phyloP scores from a whole-genome alignment of 1,284 basidiomycete genomes.

The Ceratobasidium sp. region DNA sequence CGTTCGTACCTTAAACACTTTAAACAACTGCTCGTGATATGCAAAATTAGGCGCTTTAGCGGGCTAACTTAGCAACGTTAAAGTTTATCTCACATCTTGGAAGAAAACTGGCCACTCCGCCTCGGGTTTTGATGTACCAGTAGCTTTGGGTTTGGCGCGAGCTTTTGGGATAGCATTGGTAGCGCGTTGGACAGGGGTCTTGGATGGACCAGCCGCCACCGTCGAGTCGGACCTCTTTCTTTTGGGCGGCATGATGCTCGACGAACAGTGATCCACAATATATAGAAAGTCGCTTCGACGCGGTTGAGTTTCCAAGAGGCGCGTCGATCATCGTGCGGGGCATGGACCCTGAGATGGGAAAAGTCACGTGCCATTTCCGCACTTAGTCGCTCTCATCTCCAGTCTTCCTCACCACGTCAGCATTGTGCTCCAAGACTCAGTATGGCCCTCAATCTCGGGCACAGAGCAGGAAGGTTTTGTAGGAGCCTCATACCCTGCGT shows the following conservation, averaged over 20 bases:
- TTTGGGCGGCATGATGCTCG: slow-evolving; percentile 38
- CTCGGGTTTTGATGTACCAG: slow-evolving; percentile 16
- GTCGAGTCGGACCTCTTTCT: slow-evolving; percentile 25
- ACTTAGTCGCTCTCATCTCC: slow-evolving; percentile 16
- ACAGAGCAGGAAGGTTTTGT: slow-evolving; percentile 41
- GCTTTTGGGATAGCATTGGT: slow-evolving; percentile 8
- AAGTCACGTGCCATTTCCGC: slow-evolving; percentile 27
- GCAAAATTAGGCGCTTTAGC: background rate
- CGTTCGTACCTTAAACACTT: slow-evolving; percentile 53
- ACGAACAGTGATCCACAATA: background rate
- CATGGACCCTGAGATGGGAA: slow-evolving; percentile 15
- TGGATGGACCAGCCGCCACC: slow-evolving; percentile 21
- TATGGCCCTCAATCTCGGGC: slow-evolving; percentile 42
- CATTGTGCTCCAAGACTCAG: background rate
- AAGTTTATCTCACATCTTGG: slow-evolving; percentile 14
- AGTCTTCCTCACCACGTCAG: slow-evolving; percentile 41
- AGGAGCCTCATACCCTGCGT: slow-evolving; percentile 44
- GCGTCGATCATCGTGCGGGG: slow-evolving; percentile 35
- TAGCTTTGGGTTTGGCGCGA: slow-evolving; percentile 14
- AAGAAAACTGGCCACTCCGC: slow-evolving; percentile 38
- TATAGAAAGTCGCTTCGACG: background rate
- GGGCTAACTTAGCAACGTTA: background rate
- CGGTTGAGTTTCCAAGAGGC: slow-evolving; percentile 11
- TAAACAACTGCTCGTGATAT: slow-evolving; percentile 51
- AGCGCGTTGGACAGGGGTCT: slow-evolving; percentile 29